Evolutionary conservation across 2,329 filamentous ascomycete genomes (phyloP).

Genomic region (Clonostachys chloroleuca): DNA sequence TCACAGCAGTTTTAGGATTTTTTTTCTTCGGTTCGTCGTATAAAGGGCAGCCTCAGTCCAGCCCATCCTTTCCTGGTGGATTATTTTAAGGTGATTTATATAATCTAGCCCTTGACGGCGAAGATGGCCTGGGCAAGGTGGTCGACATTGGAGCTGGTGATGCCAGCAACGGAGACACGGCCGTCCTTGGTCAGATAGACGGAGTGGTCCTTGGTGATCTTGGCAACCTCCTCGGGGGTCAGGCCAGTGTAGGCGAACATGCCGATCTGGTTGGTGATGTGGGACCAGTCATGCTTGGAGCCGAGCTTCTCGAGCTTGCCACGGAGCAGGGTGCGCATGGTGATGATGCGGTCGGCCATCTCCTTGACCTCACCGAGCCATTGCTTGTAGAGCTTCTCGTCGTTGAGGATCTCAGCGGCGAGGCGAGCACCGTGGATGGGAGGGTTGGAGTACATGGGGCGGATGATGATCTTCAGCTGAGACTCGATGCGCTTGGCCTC

Average conservation of each 20-base stretch:
- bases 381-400: constrained; percentile 79
- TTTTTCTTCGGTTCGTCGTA: too few relatives aligned
- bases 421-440: constrained; percentile 95
- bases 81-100: background rate
- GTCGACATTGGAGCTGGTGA: constrained; percentile 74
- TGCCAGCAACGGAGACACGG: constrained; percentile 80
- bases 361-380: constrained; percentile 96
- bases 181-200: constrained; percentile 96
- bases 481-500: constrained; percentile 96
- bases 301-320: constrained; percentile 92
- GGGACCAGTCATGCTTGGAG: constrained; percentile 96
- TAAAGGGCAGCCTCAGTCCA: too few relatives aligned
- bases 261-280: constrained; percentile 98
- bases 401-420: constrained; percentile 86
- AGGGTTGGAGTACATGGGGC: constrained; percentile 96
- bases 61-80: too few relatives aligned
- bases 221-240: constrained; percentile 85
- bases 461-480: constrained; percentile 97
- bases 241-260: constrained; percentile 99
- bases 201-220: constrained; percentile 88
- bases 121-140: constrained; percentile 80
- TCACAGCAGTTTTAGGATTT: too few relatives aligned
- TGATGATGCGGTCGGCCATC: constrained; percentile 99
- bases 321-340: constrained; percentile 92
- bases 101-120: constrained; percentile 67